Percentiles rank a stretch among this genome's conserved stretches.
Conservation (phyloP, 2,329 filamentous ascomycete genomes). For the Zalaria obscura region DNA sequence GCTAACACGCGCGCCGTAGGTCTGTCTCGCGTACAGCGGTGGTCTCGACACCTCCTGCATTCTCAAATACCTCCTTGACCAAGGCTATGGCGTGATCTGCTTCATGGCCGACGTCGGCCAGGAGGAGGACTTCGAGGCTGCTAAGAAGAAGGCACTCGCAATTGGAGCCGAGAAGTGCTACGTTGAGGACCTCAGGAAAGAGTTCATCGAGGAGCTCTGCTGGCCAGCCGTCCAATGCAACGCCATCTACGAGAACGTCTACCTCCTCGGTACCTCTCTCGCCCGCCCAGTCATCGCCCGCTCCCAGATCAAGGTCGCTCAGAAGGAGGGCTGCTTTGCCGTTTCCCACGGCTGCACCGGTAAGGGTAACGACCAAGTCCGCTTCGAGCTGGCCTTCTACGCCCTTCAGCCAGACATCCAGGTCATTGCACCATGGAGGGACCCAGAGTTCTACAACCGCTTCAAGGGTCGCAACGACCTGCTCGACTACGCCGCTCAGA, state of each 20-base stretch:
- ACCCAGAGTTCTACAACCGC: slow-evolving; percentile 54
- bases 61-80: slow-evolving; percentile 32
- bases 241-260: slow-evolving; percentile 34
- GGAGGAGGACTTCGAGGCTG: slow-evolving; percentile 57
- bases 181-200: slow-evolving; percentile 47
- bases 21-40: slow-evolving; percentile 37
- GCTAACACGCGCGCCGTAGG: slow-evolving; percentile 9
- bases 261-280: slow-evolving; percentile 42
- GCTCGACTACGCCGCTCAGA: slow-evolving; percentile 53
- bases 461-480: slow-evolving; percentile 62
- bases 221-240: slow-evolving; percentile 60
- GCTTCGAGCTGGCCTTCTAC: slow-evolving; percentile 50
- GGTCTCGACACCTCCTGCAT: slow-evolving; percentile 47
- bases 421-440: slow-evolving; percentile 62
- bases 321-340: slow-evolving; percentile 43
- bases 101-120: slow-evolving; percentile 53
- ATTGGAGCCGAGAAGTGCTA: slow-evolving; percentile 54
- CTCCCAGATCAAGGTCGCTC: slow-evolving; percentile 48
- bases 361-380: slow-evolving; percentile 53
- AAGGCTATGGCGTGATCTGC: slow-evolving; percentile 49
- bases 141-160: slow-evolving; percentile 56
- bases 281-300: slow-evolving; percentile 58
- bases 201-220: slow-evolving; percentile 70
- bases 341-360: slow-evolving; percentile 42
- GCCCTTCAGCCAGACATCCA: slow-evolving; percentile 50